Evolutionary conservation across 2,329 filamentous ascomycete genomes (phyloP).

Genomic region (Fusarium keratoplasticum): DNA sequence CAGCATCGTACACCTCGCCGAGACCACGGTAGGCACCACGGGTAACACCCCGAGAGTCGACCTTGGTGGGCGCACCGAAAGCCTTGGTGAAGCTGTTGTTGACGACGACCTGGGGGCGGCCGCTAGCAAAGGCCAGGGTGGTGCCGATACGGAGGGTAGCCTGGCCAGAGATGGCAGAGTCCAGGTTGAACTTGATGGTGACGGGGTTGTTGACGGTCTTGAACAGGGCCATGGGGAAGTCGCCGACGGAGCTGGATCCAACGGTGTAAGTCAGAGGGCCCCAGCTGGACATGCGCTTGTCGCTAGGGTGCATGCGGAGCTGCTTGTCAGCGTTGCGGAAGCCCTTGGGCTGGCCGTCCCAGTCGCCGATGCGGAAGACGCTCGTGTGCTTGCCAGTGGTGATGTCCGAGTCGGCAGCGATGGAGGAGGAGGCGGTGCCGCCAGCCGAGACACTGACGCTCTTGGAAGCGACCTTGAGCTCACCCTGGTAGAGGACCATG

Average conservation of each 20-base stretch:
- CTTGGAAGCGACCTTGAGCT: slow-evolving; percentile 64
- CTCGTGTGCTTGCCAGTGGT: slow-evolving; percentile 60
- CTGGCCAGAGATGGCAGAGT: slow-evolving; percentile 59
- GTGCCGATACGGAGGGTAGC: slow-evolving; percentile 74
- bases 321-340: slow-evolving; percentile 77
- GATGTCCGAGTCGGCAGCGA: slow-evolving; percentile 59
- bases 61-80: slow-evolving; percentile 66
- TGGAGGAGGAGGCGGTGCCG: slow-evolving; percentile 59
- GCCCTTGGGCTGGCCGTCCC: slow-evolving; percentile 72
- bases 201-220: slow-evolving; percentile 69
- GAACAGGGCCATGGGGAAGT: slow-evolving; percentile 76
- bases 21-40: slow-evolving; percentile 73
- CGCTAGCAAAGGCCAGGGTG: slow-evolving; percentile 71
- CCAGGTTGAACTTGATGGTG: slow-evolving; percentile 70
- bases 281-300: slow-evolving; percentile 73
- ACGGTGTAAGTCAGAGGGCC: slow-evolving; percentile 70
- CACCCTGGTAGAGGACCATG: slow-evolving; percentile 73
- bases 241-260: slow-evolving; percentile 61
- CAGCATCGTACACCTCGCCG: slow-evolving; percentile 73
- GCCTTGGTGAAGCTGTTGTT: slow-evolving; percentile 63
- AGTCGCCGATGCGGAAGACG: slow-evolving; percentile 73
- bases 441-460: slow-evolving; percentile 64
- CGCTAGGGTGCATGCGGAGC: slow-evolving; percentile 75
- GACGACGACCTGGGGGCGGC: slow-evolving; percentile 66
- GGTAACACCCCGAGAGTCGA: slow-evolving; percentile 74